Evolutionary conservation across 1,284 basidiomycete species (phyloP), one percentile per base, ranked within the genome.

Genomic region (Moesziomyces aphidis): DNA sequence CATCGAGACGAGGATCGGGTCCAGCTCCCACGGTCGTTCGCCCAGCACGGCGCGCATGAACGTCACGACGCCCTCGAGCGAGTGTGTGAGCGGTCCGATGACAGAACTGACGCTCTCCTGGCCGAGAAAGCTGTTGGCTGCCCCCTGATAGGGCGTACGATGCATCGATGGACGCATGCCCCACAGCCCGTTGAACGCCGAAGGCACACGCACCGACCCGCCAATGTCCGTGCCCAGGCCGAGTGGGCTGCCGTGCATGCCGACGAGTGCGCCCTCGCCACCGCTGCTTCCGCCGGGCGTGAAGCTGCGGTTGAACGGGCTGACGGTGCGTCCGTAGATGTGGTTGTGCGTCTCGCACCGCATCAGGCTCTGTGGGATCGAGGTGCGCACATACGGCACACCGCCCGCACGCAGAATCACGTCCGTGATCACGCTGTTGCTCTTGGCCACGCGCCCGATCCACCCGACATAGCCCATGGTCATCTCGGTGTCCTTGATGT

Each of bases 341-440:
- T 93, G 92, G 80, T 95, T 95, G 15, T 85, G 85, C 80, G 92
- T 93, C 84, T 95, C 94, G 77, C 94, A 94, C 3, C 91, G 89
- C 64, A 95, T 89, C 88, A 95, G 89, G 0, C 92, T 93, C 85
- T 94, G 91, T 3, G 87, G 87, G 11, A 88, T 87, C 80, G 94
- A 95, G 22, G 92, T 93, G 85, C 93, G 93, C 80, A 90, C 90
- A 83, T 91, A 91, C 2, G 90, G 88, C 42, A 93, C 88, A 0
- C 90, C 92, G n/a, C 92, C 92, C 0, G 92, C 82, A 6, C 92
- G 87, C 44, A 88, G 88, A 34, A 93, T 90, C 23, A 94, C 71
- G 6, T 73, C 85, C 87, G 69, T 10, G 54, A 61, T 57, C 23
- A 63, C 57, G 59, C 50, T 39, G 51, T 64, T 34, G 45, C 43